Percentiles rank a stretch among this genome's conserved stretches.
phyloP scores from a whole-genome alignment of 2,329 filamentous ascomycete species.

The Talaromyces sp. region DNA sequence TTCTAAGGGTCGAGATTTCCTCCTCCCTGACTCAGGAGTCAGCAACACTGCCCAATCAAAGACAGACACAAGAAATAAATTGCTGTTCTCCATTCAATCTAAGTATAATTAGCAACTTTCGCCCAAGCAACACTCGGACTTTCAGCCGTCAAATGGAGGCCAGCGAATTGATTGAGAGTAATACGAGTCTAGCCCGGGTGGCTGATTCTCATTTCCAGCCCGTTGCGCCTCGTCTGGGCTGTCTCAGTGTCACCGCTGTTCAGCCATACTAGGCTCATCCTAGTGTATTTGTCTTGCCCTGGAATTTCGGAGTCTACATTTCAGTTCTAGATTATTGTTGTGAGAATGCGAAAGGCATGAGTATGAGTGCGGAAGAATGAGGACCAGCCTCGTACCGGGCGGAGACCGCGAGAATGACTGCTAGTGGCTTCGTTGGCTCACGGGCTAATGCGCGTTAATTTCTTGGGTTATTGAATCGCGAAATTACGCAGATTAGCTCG shows the following conservation, averaged over 20 bases:
- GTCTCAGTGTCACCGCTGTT: background rate
- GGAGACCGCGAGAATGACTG: background rate
- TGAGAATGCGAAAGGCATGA: background rate
- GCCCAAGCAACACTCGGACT: background rate
- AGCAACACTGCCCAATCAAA: background rate
- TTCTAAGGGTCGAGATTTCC: background rate
- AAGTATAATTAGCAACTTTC: background rate
- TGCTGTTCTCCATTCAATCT: background rate
- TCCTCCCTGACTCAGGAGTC: background rate
- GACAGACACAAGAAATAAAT: background rate
- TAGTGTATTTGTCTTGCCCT: background rate
- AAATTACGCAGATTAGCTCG: background rate
- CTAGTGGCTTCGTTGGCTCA: background rate
- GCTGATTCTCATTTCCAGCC: constrained; percentile 1
- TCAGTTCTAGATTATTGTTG: background rate
- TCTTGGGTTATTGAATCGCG: background rate
- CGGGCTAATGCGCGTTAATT: background rate
- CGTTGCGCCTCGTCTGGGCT: background rate
- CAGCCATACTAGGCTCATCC: too few relatives aligned
- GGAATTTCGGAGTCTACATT: background rate
- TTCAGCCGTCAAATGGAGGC: background rate
- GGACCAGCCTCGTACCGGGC: background rate
- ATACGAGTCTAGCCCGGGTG: background rate
- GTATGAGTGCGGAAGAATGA: background rate
- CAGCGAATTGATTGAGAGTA: background rate